Base-by-base conservation (phyloP, 1,139 yeast species). In the Magnusiomyces paraingens region DNA sequence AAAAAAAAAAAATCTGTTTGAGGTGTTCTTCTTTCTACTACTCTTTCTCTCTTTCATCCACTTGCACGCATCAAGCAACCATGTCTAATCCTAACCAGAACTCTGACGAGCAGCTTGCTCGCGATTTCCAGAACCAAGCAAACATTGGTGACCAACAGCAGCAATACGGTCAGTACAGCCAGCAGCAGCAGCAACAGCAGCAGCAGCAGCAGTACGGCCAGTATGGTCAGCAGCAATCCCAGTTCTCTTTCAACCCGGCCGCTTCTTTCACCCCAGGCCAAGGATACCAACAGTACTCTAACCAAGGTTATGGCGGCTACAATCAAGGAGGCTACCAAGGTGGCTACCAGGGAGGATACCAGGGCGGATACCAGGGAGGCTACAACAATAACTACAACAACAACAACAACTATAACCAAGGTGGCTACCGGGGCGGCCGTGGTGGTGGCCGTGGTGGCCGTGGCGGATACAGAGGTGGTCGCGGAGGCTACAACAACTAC, bases 391-490 rank as follows among this genome's bases (percentile, higher is more conserved):
- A 39, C 20, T 29, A 20, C 52, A 50, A 42, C 49, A 20, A 35
- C 49, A 49, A 42, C 38, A 39, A 32, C 47, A 43, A 39, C 20
- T 29, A 20, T 49, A 50, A 26, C 32, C 32, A 26, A 8, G 32
- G 32, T 5, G 35, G 38, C 8, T 26, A 32, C 20, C 41, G 26
- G 3, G 40, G 41, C 36, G 49, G 49, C n/a, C 35, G 32, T 26
- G 32, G 44, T 14, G 32, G 32, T 8, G 32, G 32, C 32, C 32
- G 32, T 26, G 49, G 43, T 15, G 18, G 44, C 12, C 42, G 44
- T 32, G 55, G 56, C 29, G 52, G 52, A 38, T 54, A 54, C 47
- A 48, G 52, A 52, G 54, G 54, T n/a, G 55, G 54, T 18, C 43
- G 47, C 18, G 36, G 39, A 18, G 50, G 50, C 11, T 44, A 50